These are phyloP conservation scores for Hyaloperonospora brassicae DNA, from an alignment of 352 stramenopile genomes.

Conservation along the genomic window DNA sequence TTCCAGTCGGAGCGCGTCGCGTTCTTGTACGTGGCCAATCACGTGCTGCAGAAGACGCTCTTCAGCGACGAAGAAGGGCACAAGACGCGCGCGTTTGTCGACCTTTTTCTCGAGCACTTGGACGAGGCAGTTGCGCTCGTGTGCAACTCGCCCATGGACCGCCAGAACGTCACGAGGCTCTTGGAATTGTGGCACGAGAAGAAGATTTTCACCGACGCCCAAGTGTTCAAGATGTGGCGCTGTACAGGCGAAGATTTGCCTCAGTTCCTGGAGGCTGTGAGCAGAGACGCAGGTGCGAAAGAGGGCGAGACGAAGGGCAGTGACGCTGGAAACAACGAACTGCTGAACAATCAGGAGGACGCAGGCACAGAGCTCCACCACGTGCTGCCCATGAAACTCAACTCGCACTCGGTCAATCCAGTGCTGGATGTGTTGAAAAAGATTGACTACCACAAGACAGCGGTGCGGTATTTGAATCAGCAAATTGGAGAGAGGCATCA, in stretches of 20 bases:
- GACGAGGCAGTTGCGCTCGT: slow-evolving; percentile 74
- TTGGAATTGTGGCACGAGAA: slow-evolving; percentile 78
- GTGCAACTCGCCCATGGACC: slow-evolving; percentile 78
- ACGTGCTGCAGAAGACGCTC: slow-evolving; percentile 71
- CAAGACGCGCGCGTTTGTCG: slow-evolving; percentile 23
- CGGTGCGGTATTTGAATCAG: slow-evolving; percentile 55
- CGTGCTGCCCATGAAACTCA: slow-evolving; percentile 66
- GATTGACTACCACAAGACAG: slow-evolving; percentile 68
- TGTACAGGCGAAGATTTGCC: slow-evolving; percentile 70
- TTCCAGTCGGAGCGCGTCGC: slow-evolving; percentile 74
- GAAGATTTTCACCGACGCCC: slow-evolving; percentile 37
- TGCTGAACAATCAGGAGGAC: slow-evolving; percentile 30
- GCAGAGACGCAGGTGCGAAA: slow-evolving; percentile 9
- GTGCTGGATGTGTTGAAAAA: slow-evolving; percentile 72
- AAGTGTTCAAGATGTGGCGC: slow-evolving; percentile 71
- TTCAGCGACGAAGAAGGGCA: slow-evolving; percentile 22
- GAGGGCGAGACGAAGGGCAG: neutral
- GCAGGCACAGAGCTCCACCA: slow-evolving; percentile 28
- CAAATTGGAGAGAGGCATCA: slow-evolving; percentile 52
- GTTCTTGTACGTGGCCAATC: slow-evolving; percentile 80
- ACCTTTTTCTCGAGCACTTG: slow-evolving; percentile 34
- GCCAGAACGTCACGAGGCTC: slow-evolving; percentile 62
- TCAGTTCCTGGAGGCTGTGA: slow-evolving; percentile 31
- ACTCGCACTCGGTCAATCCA: slow-evolving; percentile 64
- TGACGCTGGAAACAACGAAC: slow-evolving; percentile 13